Percentiles rank a stretch among this genome's conserved stretches.
Evolutionary conservation across 2,329 filamentous ascomycete species (phyloP).

Genomic region (Raffaelea ambrosiae): DNA sequence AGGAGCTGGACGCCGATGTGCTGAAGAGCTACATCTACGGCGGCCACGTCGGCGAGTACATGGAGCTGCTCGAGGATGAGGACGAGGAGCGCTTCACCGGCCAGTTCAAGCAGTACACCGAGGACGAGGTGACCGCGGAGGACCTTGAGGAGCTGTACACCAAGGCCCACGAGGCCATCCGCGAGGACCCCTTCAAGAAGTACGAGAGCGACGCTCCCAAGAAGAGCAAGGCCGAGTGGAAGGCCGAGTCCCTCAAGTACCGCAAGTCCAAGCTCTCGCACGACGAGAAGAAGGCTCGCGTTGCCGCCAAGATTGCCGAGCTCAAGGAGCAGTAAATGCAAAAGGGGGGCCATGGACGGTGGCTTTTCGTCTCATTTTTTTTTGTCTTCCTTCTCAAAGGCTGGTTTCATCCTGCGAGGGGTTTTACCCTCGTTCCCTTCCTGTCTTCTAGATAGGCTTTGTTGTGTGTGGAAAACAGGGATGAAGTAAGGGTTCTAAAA

Average conservation of each 20-base stretch:
- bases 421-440: too few relatives aligned
- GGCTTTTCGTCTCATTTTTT: conserved; percentile 19
- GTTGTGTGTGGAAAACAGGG: too few relatives aligned
- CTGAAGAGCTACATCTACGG: conserved; percentile 99
- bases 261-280: conserved; percentile 66
- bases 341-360: neutral
- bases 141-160: conserved; percentile 93
- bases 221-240: conserved; percentile 98
- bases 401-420: too few relatives aligned
- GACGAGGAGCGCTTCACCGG: conserved; percentile 99
- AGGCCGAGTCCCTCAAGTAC: conserved; percentile 91
- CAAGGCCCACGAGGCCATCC: conserved; percentile 93
- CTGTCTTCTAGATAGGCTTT: too few relatives aligned
- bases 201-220: conserved; percentile 62
- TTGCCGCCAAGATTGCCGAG: conserved; percentile 87
- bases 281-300: conserved; percentile 72
- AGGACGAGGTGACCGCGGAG: conserved; percentile 93
- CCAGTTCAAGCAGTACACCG: conserved; percentile 97
- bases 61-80: conserved; percentile 98
- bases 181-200: conserved; percentile 98
- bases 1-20: conserved; percentile 95
- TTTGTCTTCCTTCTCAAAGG: conserved; percentile 9
- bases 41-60: conserved; percentile 99
- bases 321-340: conserved; percentile 43
- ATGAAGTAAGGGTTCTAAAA: too few relatives aligned